Percentiles rank a stretch among this genome's conserved stretches.
Conservation (phyloP, 192 early-diverging fungal genomes). For the Rhizophagus clarus region DNA sequence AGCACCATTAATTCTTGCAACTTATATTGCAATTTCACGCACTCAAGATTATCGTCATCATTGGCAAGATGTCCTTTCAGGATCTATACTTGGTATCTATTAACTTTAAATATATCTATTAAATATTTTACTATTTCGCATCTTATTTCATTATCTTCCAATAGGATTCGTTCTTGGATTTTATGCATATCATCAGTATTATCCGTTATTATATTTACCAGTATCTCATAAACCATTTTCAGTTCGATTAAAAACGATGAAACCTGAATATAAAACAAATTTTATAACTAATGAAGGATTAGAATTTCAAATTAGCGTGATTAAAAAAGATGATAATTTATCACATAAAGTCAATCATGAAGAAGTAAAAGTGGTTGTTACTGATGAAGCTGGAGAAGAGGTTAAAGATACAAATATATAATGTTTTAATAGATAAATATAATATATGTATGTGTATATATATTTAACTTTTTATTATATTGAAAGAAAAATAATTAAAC, state of each 20-base stretch:
- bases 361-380: too few relatives aligned
- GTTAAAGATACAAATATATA: too few relatives aligned
- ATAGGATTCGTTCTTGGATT: neutral
- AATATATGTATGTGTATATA: too few relatives aligned
- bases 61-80: slow-evolving; percentile 76
- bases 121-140: too few relatives aligned
- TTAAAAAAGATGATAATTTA: neutral
- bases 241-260: neutral
- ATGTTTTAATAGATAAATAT: too few relatives aligned
- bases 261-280: neutral
- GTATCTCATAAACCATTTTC: neutral
- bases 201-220: neutral
- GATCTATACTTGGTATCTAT: slow-evolving; percentile 50
- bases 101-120: too few relatives aligned
- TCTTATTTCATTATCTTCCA: too few relatives aligned
- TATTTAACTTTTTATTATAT: too few relatives aligned
- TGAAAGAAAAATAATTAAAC: too few relatives aligned
- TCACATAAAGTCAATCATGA: too few relatives aligned
- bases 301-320: neutral
- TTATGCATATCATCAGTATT: slow-evolving; percentile 9
- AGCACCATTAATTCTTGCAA: slow-evolving; percentile 60
- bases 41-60: slow-evolving; percentile 79
- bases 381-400: too few relatives aligned
- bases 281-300: neutral
- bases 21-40: slow-evolving; percentile 65